Evolutionary conservation across 2,329 filamentous ascomycete genomes (phyloP).

Genomic region (Pseudogymnoascus sp.): DNA sequence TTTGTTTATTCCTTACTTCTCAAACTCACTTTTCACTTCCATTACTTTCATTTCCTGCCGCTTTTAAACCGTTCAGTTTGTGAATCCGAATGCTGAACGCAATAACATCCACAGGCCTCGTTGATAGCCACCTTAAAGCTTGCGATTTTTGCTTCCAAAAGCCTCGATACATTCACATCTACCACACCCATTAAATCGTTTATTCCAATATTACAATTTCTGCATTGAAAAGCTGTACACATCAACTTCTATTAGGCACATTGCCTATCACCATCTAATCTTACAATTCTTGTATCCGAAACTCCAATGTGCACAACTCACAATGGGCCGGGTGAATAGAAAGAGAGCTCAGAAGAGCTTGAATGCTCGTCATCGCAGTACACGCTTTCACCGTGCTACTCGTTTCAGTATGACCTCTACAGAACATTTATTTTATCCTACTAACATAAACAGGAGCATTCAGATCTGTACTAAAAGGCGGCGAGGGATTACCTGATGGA

Average conservation of each 20-base stretch:
- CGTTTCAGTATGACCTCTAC: not conserved
- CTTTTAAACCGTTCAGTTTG: not conserved
- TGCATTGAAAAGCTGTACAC: not conserved
- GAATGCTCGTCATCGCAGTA: not conserved
- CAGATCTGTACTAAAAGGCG: not conserved
- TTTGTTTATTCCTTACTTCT: not conserved
- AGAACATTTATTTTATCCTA: not conserved
- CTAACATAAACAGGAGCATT: slow-evolving; percentile 3
- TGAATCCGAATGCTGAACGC: not conserved
- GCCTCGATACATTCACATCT: no score
- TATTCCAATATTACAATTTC: not conserved
- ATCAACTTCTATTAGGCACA: not conserved
- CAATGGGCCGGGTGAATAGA: not conserved
- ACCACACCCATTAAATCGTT: not conserved
- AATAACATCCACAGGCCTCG: not conserved
- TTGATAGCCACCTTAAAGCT: not conserved
- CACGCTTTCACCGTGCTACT: not conserved
- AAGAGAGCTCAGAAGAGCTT: not conserved
- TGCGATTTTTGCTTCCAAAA: not conserved
- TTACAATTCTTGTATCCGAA: not conserved
- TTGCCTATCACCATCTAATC: not conserved
- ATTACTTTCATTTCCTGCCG: not conserved
- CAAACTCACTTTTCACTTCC: not conserved
- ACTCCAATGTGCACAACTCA: not conserved
- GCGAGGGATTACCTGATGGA: not conserved